These are phyloP conservation scores for Heteromeles arbutifolia DNA, from an alignment of 306 rosid genomes.

Conservation along the genomic window DNA sequence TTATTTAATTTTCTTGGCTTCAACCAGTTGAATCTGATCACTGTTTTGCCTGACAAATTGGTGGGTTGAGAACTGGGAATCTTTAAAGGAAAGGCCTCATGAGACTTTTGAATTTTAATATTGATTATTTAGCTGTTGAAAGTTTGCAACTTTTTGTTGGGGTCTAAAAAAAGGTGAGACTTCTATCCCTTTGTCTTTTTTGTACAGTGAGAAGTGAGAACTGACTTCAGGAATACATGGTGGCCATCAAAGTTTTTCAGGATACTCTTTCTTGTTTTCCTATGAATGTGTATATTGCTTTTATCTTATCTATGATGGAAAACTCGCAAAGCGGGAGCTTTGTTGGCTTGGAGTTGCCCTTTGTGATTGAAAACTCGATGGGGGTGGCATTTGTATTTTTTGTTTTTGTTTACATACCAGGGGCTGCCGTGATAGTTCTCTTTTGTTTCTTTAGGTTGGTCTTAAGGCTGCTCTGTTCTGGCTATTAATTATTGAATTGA, in stretches of 20 bases:
- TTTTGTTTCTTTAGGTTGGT: neutral
- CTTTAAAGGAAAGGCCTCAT: conserved; percentile 20
- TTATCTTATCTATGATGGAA: neutral
- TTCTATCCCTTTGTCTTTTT: conserved; percentile 46
- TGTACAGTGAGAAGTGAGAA: conserved; percentile 26
- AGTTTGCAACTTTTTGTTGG: neutral
- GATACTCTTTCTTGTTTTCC: neutral
- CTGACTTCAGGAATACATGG: conserved; percentile 39
- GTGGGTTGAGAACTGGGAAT: conserved; percentile 27
- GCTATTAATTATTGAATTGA: neutral
- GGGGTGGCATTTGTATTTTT: neutral
- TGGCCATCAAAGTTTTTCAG: conserved; percentile 20
- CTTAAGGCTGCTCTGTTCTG: conserved; percentile 2
- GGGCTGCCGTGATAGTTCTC: neutral
- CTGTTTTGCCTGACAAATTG: conserved; percentile 50
- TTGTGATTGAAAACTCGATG: neutral
- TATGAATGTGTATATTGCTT: neutral
- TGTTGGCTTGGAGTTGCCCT: too few relatives aligned
- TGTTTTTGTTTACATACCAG: neutral
- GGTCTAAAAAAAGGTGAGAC: conserved; percentile 28
- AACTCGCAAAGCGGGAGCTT: neutral
- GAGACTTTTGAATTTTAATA: conserved; percentile 22
- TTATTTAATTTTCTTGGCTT: conserved; percentile 17
- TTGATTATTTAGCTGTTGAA: conserved; percentile 40
- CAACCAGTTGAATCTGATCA: conserved; percentile 46